Evolutionary conservation across 345 rosid genomes (phyloP).

Genomic region (Citrus mangshanensis): DNA sequence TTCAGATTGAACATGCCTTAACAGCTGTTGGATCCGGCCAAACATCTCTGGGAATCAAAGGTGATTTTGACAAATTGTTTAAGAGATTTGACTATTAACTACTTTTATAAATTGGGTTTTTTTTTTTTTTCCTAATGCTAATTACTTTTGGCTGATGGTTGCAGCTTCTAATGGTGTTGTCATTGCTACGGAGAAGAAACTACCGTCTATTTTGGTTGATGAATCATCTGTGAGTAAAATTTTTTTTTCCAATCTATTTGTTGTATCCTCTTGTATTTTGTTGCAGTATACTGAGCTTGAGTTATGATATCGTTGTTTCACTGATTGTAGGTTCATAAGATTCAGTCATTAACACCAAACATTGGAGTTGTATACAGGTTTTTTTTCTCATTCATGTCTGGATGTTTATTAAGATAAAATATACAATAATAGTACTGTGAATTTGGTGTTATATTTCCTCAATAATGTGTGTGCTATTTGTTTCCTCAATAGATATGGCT

Average conservation of each 20-base stretch:
- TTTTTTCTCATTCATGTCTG: background rate
- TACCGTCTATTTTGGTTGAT: conserved; percentile 92
- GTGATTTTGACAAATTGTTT: conserved; percentile 23
- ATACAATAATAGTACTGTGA: background rate
- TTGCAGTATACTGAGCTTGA: background rate
- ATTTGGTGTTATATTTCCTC: background rate
- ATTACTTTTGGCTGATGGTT: conserved; percentile 9
- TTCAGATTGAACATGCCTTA: conserved; percentile 95
- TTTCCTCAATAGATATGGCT: background rate
- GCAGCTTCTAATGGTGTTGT: conserved; percentile 95
- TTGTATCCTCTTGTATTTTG: background rate
- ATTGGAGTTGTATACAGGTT: conserved; percentile 98
- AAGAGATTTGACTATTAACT: background rate
- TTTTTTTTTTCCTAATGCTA: background rate
- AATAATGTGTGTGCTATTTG: background rate
- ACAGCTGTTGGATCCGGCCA: conserved; percentile 96
- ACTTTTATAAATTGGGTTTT: background rate
- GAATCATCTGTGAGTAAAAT: conserved; percentile 70
- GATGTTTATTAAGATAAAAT: background rate
- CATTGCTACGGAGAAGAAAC: conserved; percentile 87
- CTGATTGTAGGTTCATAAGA: conserved; percentile 77
- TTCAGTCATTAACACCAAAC: conserved; percentile 81
- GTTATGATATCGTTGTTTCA: background rate
- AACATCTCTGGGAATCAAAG: conserved; percentile 92
- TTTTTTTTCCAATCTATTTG: background rate